Evolutionary conservation across 192 early-diverging fungal species (phyloP), one percentile per base, ranked within the genome.

Genomic region (Coemansia sp.): DNA sequence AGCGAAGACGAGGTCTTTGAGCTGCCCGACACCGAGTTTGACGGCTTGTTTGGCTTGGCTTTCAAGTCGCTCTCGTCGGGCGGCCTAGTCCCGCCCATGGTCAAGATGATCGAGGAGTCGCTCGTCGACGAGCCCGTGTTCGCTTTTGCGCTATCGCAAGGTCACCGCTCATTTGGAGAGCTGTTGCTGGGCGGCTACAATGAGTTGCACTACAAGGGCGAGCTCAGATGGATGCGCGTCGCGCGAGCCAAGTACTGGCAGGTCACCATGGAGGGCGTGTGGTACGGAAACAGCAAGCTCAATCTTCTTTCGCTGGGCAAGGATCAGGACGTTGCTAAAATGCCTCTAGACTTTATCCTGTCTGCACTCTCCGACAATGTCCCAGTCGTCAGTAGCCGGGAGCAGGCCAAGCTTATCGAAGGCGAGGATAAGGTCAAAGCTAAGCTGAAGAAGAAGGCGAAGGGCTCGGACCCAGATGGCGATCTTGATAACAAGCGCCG

Each of bases 231-330:
- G 66, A 72, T 88, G 66, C 80, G 77, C 8, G 73, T 87, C 3
- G 87, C 80, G 5, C 76, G 77, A n/a, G 65, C 85, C 23, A 84
- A 84, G 55, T 89, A 89, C 76, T 90, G 90, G 89, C 69, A 85
- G 66, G 76, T 85, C 17, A 69, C 53, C 36, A 76, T 85, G 73
- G 76, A 85, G 62, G 79, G 74, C 50, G 58, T 84, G 39, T 78
- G 74, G 76, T 78, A 78, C 44, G 81, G 81, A 14, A 73, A 78
- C 58, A 67, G 74, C 68, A 77, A 82, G 57, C 69, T 82, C 67
- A 77, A 82, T 31, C 69, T 82, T 11, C 58, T 81, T 25, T 70
- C 78, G 53, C 70, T 81, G 21, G 73, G 74, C 74, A 81, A 81
- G 57, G 74, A 81, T 46, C 50, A 44, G 19, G 78, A 81, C 27